Evolutionary conservation across 2,329 filamentous ascomycete species (phyloP), one percentile per base, ranked within the genome.

Genomic region (Microsporum audouinii): DNA sequence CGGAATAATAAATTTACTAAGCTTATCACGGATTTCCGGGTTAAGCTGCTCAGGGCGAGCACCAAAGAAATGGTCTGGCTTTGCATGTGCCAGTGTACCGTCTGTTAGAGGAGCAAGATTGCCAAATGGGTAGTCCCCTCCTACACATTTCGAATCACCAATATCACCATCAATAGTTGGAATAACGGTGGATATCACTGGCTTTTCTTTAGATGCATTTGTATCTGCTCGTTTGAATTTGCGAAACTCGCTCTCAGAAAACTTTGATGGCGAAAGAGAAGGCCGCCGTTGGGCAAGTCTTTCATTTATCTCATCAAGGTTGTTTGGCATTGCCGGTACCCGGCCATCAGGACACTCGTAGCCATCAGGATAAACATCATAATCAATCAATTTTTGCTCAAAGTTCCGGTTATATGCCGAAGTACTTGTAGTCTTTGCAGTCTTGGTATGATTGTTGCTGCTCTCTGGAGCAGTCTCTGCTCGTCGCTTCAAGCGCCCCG

Each of bases 101-200:
- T 74, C 67, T 3, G 70, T 75, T 36, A 79, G 66, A 49, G 63
- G 66, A 17, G 69, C 66, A 49, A 78, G 70, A 60, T 76, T 75
- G 27, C 45, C 62, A 60, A 78, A 77, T 3, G 63, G 29, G 6
- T 71, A 66, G 49, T 70, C 66, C 41, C 67, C 65, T 56, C 56
- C 61, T 14, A 63, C 36, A 61, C 67, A 66, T 65, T 64, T 67
- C 62, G 65, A 38, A 62, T 71, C 62, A 49, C 29, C 17, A 41
- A 39, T 41, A n/a, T 27, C 65, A 58, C 58, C 61, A 27, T 59
- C 58, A 47, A 62, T 60, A 49, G 68, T 65, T 14, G 72, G 71
- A 41, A 78, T 63, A 1, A 76, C 67, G 58, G 67, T 62, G 36
- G 62, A 63, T 55, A 68, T 64, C 4, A 76, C 69, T 41, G 71